Evolutionary conservation across 2,329 filamentous ascomycete genomes (phyloP).

Genomic region (Sporothrix inflata): DNA sequence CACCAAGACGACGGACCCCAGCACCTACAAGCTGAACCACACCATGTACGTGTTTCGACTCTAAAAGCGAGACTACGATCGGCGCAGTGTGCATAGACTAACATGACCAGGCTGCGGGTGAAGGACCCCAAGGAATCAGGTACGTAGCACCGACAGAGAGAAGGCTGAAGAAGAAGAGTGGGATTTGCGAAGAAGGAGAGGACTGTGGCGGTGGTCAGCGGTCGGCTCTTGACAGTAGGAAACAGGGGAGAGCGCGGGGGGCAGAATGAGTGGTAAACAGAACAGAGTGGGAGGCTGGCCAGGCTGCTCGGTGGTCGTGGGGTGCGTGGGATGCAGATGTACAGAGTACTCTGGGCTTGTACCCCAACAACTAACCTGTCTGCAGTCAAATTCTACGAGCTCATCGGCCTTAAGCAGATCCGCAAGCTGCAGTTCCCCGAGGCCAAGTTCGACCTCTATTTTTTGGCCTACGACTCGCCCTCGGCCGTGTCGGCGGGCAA

Average conservation of each 20-base stretch:
- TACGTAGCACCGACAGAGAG: constrained; percentile 44
- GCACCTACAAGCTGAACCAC: constrained; percentile 84
- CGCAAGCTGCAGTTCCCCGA: constrained; percentile 82
- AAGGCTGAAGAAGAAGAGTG: neutral
- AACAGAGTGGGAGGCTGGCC: neutral
- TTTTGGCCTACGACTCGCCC: constrained; percentile 83
- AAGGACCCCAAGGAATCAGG: constrained; percentile 86
- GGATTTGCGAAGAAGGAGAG: neutral
- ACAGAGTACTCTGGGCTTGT: no score
- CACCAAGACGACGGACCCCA: constrained; percentile 67
- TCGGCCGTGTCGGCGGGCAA: constrained; percentile 73
- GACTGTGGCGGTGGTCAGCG: neutral
- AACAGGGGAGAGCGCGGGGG: constrained; percentile 6
- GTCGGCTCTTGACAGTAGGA: neutral
- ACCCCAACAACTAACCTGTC: neutral
- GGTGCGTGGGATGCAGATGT: neutral
- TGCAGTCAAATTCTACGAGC: constrained; percentile 86
- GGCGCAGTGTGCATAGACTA: neutral
- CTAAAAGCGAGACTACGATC: neutral
- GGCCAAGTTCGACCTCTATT: constrained; percentile 93
- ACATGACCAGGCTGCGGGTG: constrained; percentile 72
- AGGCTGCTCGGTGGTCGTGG: neutral
- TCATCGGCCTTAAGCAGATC: constrained; percentile 83
- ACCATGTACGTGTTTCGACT: constrained; percentile 65
- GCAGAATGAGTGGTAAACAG: neutral